phyloP scores from a whole-genome alignment of 192 early-diverging fungal genomes.

The Entomortierella parvispora region DNA sequence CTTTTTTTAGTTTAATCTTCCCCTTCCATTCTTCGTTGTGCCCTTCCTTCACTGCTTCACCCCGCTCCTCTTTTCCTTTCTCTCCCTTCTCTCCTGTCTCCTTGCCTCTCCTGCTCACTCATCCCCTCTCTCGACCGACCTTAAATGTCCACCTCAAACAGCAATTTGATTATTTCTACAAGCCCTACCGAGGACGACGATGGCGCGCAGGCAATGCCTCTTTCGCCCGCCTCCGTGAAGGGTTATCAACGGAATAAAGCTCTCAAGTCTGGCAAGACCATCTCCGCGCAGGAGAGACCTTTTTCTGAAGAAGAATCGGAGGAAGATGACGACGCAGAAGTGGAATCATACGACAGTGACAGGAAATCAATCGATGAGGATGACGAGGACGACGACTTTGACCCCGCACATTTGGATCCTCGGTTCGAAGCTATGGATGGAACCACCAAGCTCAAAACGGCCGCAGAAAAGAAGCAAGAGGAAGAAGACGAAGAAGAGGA shows the following conservation, averaged over 20 bases:
- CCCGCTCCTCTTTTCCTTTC: not conserved
- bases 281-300: slow-evolving; percentile 1
- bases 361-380: slow-evolving; percentile 26
- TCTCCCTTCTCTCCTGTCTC: not conserved
- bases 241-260: slow-evolving; percentile 29
- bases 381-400: slow-evolving; percentile 18
- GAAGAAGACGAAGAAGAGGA: slow-evolving; percentile 27
- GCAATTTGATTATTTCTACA: not conserved
- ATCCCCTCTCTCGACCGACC: too few relatives aligned
- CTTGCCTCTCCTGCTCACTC: not conserved
- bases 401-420: slow-evolving; percentile 25
- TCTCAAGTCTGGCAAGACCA: slow-evolving; percentile 5
- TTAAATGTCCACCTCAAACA: slow-evolving; percentile 7
- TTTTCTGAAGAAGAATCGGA: slow-evolving; percentile 35
- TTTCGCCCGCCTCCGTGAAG: slow-evolving; percentile 39
- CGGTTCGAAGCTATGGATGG: slow-evolving; percentile 36
- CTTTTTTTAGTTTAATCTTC: too few relatives aligned
- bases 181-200: slow-evolving; percentile 17
- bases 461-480: slow-evolving; percentile 14
- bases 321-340: slow-evolving; percentile 9
- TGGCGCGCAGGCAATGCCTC: slow-evolving; percentile 21
- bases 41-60: not conserved
- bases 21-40: too few relatives aligned
- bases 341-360: slow-evolving; percentile 28
- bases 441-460: slow-evolving; percentile 29